Base-by-base conservation (phyloP, 768 basidiomycete species). In the Calocybe cyanea region DNA sequence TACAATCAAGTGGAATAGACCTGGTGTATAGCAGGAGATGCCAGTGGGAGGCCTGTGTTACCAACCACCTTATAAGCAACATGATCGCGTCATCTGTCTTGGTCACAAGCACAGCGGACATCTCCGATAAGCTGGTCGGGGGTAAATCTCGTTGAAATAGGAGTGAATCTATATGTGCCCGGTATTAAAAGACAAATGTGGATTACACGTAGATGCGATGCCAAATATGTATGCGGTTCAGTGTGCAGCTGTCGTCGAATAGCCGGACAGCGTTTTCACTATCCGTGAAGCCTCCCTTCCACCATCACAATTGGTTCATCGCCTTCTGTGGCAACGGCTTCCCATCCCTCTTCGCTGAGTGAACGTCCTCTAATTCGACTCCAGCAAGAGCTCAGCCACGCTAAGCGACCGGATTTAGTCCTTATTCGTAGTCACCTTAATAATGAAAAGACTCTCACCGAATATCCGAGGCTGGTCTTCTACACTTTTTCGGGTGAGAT, bases 281-380 rank as follows among this genome's bases (percentile, higher is more conserved):
- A 57, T 43, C 57, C 38, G 50, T 53, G 50, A 45, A 33, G 24
- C 31, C 54, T 56, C 40, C 63, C 54, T 58, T 79, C 73, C 19
- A 66, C 55, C 76, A 87, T 86, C 69, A 91, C 89, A 35, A 88
- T 70, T 11, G 64, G 70, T 51, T 86, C 85, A 49, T 87, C 86
- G 19, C 70, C 76, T 21, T 82, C 80, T 20, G 83, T 88, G 32
- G 87, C 81, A 34, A 90, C 81, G 19, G 83, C 82, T 66, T 85
- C 73, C 88, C 87, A 87, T 15, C 87, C 88, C 18, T 77, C 75
- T 14, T 76, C 78, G 18, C 72, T 65, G 41, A 70, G 65, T 11
- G 76, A 74, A 36, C 73, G 72, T 19, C 82, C 77, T 31, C 71
- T 69, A 44, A 83, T 57, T 50, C 75, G 67, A 43, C 73, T 69